Evolutionary conservation across 805 yeast genomes (phyloP), one percentile per base, ranked within the genome.

Genomic region (Phaffomyces thermotolerans): DNA sequence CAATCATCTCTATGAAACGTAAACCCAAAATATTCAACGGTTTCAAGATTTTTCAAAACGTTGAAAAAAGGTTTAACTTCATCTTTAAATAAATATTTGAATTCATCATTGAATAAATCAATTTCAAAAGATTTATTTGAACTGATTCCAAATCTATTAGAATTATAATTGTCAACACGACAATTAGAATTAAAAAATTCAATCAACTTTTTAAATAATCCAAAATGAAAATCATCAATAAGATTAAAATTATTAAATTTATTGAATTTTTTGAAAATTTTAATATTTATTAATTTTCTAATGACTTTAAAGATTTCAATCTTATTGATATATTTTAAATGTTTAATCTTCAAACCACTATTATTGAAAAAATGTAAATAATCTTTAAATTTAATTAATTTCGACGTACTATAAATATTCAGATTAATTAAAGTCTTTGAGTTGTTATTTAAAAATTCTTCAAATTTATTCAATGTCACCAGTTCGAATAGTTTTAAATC

Each of bases 111-210:
- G 10, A 45, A 45, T 18, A 45, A 10, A 4, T 22, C 30, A 14
- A 39, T 36, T 12, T 41, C 33, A 20, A 15, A 15, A 15, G 14
- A n/a, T 18, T 33, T 8, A 34, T 25, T 40, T 6, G 10, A 22
- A 13, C 13, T 27, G 13, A 20, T n/a, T 15, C 29, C 22, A 27
- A 35, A 39, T 30, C 17, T 30, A 32, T 32, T 24, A 1, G 4
- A 12, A 5, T 48, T 53, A 47, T 56, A 56, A 32, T 52, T 45
- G 14, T 54, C 58, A 17, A 49, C 17, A 34, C 57, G 46, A 13
- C 46, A 30, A 3, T 50, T 34, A 1, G 36, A 32, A 37, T 53
- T 55, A 33, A 54, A 46, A 20, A 39, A 39, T 41, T 54, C 59
- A 20, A 46, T 31, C 4, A 55, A 20, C 8, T 35, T 40, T 33